These are phyloP conservation scores for Blastocystis sp. DNA, from an alignment of 352 stramenopile species.

Conservation along the genomic window DNA sequence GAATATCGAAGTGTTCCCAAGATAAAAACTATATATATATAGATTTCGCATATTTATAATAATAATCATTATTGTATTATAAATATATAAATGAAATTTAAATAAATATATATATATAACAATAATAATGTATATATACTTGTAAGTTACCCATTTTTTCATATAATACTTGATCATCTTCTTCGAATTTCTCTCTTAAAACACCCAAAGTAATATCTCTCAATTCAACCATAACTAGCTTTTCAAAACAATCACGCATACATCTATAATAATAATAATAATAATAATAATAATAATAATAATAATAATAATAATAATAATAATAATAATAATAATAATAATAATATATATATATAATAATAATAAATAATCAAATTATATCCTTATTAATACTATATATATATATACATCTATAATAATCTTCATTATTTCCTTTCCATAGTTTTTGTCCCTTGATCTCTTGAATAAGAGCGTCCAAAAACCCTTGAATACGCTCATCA, in stretches of 20 bases:
- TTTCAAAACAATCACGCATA: constrained; percentile 61
- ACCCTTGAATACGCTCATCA: constrained; percentile 28
- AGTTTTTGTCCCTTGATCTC: constrained; percentile 28
- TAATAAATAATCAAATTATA: too few relatives aligned
- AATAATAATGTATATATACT: too few relatives aligned
- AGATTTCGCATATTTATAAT: constrained; percentile 9
- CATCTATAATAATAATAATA: not conserved
- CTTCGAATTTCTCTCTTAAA: constrained; percentile 51
- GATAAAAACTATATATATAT: constrained; percentile 50
- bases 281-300: not conserved
- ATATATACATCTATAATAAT: not conserved
- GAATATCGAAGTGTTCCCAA: constrained; percentile 64
- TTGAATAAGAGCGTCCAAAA: constrained; percentile 25
- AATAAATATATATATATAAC: too few relatives aligned
- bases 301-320: not conserved
- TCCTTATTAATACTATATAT: not conserved
- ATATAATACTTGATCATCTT: constrained; percentile 55
- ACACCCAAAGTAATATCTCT: constrained; percentile 55
- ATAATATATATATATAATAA: not conserved
- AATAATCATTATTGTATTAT: too few relatives aligned
- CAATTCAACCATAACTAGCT: constrained; percentile 70
- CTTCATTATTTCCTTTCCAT: constrained; percentile 7
- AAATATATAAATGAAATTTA: not conserved
- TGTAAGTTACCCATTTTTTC: constrained; percentile 58
- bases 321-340: not conserved